phyloP scores from a whole-genome alignment of 2,329 filamentous ascomycete species.

The Plectosphaerella sp. region DNA sequence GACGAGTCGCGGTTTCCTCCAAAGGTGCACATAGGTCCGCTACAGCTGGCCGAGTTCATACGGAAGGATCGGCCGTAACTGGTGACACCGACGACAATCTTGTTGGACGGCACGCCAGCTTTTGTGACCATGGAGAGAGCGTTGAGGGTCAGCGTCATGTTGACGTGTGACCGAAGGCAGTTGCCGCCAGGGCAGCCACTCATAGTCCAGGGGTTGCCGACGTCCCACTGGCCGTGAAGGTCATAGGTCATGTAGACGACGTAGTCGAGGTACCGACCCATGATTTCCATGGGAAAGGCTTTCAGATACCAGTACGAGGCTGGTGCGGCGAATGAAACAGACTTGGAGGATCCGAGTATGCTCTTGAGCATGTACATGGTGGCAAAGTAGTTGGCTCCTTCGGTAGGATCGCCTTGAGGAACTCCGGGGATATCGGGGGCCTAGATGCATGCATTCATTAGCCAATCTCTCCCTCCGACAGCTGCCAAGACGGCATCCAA shows the following conservation, averaged over 20 bases:
- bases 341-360: not conserved
- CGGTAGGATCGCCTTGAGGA: not conserved
- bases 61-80: conserved; percentile 23
- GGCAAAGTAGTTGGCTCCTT: conserved; percentile 17
- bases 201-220: conserved; percentile 17
- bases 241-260: conserved; percentile 28
- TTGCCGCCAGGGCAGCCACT: conserved; percentile 22
- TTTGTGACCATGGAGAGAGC: not conserved
- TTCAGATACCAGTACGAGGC: conserved; percentile 3
- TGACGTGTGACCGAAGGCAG: conserved; percentile 28
- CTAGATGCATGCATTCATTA: not conserved
- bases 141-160: conserved; percentile 26
- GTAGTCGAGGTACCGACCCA: conserved; percentile 13
- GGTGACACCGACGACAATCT: conserved; percentile 20
- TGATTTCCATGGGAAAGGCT: not conserved
- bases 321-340: not conserved
- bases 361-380: conserved; percentile 4
- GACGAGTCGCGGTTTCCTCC: conserved; percentile 16
- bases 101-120: not conserved
- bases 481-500: too few species aligned
- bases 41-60: conserved; percentile 19
- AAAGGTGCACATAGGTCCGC: conserved; percentile 17
- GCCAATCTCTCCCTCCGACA: too few species aligned
- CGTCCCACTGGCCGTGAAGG: conserved; percentile 23
- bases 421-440: not conserved